These are phyloP conservation scores for Exserohilum turcica DNA, from an alignment of 2,329 filamentous ascomycete genomes.

Conservation along the genomic window DNA sequence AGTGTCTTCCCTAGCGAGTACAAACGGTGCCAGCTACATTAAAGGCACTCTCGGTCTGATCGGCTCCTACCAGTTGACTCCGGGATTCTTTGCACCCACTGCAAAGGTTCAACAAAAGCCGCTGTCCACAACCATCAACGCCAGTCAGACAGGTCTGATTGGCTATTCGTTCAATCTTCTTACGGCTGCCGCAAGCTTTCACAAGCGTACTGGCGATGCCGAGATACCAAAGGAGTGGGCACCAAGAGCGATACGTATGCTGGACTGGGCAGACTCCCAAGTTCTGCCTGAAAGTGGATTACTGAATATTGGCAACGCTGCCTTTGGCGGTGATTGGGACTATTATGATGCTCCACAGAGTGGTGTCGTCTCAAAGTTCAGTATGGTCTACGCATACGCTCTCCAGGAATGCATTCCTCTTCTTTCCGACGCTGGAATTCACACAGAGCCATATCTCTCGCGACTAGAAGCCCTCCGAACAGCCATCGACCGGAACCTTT, in stretches of 20 bases:
- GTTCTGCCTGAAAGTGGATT: constrained; percentile 15
- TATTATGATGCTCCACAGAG: background rate
- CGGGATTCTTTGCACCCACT: background rate
- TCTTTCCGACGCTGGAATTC: background rate
- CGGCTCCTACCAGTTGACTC: background rate
- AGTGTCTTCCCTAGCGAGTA: background rate
- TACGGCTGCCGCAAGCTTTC: constrained; percentile 35
- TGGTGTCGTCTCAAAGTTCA: background rate
- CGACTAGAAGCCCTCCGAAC: background rate
- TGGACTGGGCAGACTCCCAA: constrained; percentile 46
- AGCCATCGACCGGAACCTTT: background rate
- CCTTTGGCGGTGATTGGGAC: background rate
- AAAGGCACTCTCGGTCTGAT: background rate
- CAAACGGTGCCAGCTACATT: background rate
- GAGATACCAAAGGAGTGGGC: constrained; percentile 37
- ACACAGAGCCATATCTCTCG: background rate
- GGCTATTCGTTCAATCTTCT: constrained; percentile 44
- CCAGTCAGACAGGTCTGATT: constrained; percentile 41
- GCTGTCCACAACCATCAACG: constrained; percentile 13
- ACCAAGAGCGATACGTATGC: constrained; percentile 34
- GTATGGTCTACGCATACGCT: background rate
- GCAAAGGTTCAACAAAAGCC: background rate
- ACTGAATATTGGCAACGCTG: background rate
- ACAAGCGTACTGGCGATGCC: constrained; percentile 36
- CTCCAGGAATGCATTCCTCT: background rate